Percentiles rank a stretch among this genome's conserved stretches.
Conservation (phyloP, 768 basidiomycete species). For the Lentinula lateritia region DNA sequence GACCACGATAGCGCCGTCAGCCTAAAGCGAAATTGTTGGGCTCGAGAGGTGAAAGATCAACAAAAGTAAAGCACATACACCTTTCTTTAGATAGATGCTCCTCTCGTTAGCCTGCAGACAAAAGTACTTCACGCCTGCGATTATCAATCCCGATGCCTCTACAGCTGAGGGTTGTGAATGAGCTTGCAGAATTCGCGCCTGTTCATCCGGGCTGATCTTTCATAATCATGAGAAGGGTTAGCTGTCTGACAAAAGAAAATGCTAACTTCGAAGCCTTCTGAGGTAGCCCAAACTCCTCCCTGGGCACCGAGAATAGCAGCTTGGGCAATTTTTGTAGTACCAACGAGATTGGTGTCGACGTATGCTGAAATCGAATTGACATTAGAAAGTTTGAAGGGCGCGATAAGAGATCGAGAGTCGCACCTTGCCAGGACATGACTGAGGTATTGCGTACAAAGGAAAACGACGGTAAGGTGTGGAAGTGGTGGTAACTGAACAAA, state of each 20-base stretch:
- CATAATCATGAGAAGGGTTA: conserved; percentile 3
- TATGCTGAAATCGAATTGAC: conserved; percentile 48
- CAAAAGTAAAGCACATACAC: conserved; percentile 30
- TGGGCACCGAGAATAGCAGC: conserved; percentile 73
- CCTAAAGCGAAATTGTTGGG: conserved; percentile 31
- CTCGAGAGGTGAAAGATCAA: not conserved
- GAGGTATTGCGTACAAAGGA: conserved; percentile 5
- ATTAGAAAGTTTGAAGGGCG: not conserved
- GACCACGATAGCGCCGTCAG: conserved; percentile 66
- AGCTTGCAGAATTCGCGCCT: conserved; percentile 46
- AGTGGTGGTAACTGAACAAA: not conserved
- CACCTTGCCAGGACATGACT: conserved; percentile 76
- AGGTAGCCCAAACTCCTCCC: conserved; percentile 76
- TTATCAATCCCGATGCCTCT: conserved; percentile 55
- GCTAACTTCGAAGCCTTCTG: conserved; percentile 54
- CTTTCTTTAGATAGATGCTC: conserved; percentile 73
- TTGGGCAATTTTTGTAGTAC: conserved; percentile 61
- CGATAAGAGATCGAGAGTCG: not conserved
- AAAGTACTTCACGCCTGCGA: conserved; percentile 75
- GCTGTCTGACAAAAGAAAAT: not conserved
- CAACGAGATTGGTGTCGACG: conserved; percentile 78
- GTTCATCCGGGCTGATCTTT: conserved; percentile 62
- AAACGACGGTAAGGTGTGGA: conserved; percentile 2
- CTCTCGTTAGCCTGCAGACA: conserved; percentile 41
- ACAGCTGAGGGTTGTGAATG: conserved; percentile 35